A percentile compares a stretch with the other conserved stretches of the same genome.
Evolutionary conservation across 495 filamentous ascomycete genomes (phyloP).

Genomic region (Cercophora scortea): DNA sequence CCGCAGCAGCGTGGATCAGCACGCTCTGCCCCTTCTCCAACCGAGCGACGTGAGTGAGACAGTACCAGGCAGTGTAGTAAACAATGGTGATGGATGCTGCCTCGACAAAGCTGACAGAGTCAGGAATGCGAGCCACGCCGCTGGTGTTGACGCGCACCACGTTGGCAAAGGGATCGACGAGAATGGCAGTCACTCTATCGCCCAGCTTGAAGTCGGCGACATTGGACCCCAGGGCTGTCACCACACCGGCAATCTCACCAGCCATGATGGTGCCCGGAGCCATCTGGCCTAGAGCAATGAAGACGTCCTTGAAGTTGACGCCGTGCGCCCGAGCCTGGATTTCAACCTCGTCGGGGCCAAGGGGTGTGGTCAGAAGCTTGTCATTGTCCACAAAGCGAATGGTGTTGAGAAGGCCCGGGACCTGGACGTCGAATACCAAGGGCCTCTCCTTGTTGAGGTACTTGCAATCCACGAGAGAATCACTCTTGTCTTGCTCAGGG

Average conservation of each 20-base stretch:
- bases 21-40: slow-evolving; percentile 38
- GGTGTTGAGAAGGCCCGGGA: slow-evolving; percentile 12
- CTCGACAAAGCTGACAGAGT: slow-evolving; percentile 24
- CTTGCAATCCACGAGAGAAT: background rate
- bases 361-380: background rate
- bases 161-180: slow-evolving; percentile 1
- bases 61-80: slow-evolving; percentile 28
- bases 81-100: slow-evolving; percentile 20
- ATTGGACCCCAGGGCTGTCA: slow-evolving; percentile 42
- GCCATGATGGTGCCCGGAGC: slow-evolving; percentile 23
- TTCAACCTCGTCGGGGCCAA: slow-evolving; percentile 14
- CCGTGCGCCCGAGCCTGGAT: slow-evolving; percentile 14
- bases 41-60: slow-evolving; percentile 22
- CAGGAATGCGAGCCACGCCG: background rate
- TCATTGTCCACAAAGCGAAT: slow-evolving; percentile 13
- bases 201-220: slow-evolving; percentile 33
- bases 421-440: background rate
- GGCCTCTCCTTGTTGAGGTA: slow-evolving; percentile 1
- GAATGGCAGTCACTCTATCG: slow-evolving; percentile 26
- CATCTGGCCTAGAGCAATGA: slow-evolving; percentile 15
- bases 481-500: background rate
- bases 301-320: slow-evolving; percentile 27
- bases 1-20: slow-evolving; percentile 46
- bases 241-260: slow-evolving; percentile 30
- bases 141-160: background rate